A percentile compares a stretch with the other conserved stretches of the same genome.
phyloP scores from a whole-genome alignment of 192 early-diverging fungal species.

The Coemansia reversa region DNA sequence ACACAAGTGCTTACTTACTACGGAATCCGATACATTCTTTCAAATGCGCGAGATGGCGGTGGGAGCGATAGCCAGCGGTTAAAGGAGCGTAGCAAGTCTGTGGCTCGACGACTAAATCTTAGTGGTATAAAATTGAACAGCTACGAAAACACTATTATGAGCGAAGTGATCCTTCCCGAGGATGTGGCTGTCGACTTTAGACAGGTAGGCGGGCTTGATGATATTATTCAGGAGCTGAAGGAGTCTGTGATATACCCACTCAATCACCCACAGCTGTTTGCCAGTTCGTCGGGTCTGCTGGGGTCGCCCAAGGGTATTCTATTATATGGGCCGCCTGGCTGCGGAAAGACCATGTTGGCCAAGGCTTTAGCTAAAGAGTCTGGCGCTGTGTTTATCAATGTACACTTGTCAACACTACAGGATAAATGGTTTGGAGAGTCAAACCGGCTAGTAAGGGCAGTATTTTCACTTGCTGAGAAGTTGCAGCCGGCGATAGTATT shows the following conservation, averaged over 20 bases:
- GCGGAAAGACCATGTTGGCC: conserved; percentile 98
- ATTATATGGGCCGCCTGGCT: conserved; percentile 93
- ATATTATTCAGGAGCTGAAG: conserved; percentile 84
- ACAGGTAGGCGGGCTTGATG: conserved; percentile 92
- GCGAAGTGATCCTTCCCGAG: conserved; percentile 91
- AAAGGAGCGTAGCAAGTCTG: conserved; percentile 61
- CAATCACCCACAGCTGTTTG: conserved; percentile 88
- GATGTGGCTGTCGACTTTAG: conserved; percentile 85
- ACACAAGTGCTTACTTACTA: conserved; percentile 88
- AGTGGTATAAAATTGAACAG: conserved; percentile 73
- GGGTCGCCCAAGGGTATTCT: conserved; percentile 93
- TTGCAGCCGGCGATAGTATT: conserved; percentile 96
- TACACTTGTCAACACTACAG: conserved; percentile 93
- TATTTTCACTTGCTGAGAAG: conserved; percentile 93
- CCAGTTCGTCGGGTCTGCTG: conserved; percentile 77
- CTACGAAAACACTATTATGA: conserved; percentile 91
- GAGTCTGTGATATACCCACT: conserved; percentile 98
- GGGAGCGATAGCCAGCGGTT: conserved; percentile 72
- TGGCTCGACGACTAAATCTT: conserved; percentile 38
- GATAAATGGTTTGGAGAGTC: conserved; percentile 99
- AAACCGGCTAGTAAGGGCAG: conserved; percentile 87
- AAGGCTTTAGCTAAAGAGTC: conserved; percentile 97
- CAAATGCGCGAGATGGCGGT: conserved; percentile 67
- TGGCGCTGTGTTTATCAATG: conserved; percentile 96
- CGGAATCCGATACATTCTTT: conserved; percentile 81